A percentile compares a stretch with the other conserved stretches of the same genome.
phyloP scores from a whole-genome alignment of 768 basidiomycete genomes.

The Exidia glandulosa region DNA sequence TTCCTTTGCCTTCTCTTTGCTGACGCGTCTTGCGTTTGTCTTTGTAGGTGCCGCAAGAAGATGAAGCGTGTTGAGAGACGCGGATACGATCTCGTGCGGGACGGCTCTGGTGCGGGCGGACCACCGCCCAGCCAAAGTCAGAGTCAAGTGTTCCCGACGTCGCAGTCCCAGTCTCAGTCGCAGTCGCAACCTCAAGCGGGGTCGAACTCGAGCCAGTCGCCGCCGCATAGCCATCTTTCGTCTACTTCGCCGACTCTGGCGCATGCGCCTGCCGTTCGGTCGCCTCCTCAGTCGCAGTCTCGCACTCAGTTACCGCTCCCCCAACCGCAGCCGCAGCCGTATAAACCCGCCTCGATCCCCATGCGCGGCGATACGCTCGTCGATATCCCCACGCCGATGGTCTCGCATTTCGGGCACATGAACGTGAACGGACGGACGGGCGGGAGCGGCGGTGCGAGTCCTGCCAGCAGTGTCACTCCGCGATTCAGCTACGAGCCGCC shows the following conservation, averaged over 20 bases:
- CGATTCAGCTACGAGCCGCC: background rate
- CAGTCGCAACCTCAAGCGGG: background rate
- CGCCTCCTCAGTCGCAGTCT: background rate
- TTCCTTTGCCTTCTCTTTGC: background rate
- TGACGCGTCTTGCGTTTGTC: background rate
- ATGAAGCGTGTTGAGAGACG: constrained; percentile 76
- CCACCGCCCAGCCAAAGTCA: constrained; percentile 13
- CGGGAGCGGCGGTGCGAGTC: background rate
- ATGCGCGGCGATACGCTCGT: background rate
- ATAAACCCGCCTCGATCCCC: background rate
- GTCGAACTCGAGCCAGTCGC: constrained; percentile 4
- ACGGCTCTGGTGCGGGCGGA: constrained; percentile 7
- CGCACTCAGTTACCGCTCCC: background rate
- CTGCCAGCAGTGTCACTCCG: background rate
- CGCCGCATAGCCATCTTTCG: background rate
- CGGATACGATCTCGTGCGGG: constrained; percentile 20
- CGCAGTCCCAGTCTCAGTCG: background rate
- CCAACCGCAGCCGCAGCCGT: background rate
- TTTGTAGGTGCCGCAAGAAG: constrained; percentile 61
- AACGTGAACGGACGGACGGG: background rate
- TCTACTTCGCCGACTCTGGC: no score
- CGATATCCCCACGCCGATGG: no score
- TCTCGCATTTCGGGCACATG: background rate
- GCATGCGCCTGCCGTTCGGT: background rate
- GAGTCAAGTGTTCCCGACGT: constrained; percentile 1